Evolutionary conservation across 2,329 filamentous ascomycete species (phyloP), one percentile per base, ranked within the genome.

Genomic region (Fragosphaeria purpurea): DNA sequence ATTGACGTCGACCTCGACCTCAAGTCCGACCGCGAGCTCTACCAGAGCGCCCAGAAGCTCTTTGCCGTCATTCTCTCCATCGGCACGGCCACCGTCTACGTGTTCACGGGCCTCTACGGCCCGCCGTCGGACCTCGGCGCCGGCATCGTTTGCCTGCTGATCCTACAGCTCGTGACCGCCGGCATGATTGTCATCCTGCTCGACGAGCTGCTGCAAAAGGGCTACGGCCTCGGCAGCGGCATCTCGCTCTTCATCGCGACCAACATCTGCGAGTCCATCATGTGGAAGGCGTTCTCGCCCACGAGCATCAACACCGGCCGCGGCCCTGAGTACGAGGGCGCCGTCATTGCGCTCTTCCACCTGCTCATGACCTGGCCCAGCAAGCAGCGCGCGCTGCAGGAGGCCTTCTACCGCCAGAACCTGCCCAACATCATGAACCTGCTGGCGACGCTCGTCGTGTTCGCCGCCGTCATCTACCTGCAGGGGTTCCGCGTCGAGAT

Each of bases 1-100:
- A 97, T 98, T 73, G 93, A 98, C 70, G 91, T 98, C 78, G 97
- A 98, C 82, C 87, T 98, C 64, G 93, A 98, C 79, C 85, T 97
- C 72, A 98, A 98, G 81, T 93, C 91, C 70, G 93, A 98, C 73
- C 93, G 93, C 73, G 93, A 98, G 78, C 84, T 98, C 58, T 98
- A 98, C 82, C 93, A 98, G 79, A 98, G 91, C 58, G 93, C 94
- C 51, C 93, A 98, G 80, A 98, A 98, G 79, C 86, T 95, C 58
- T 91, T 95, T 64, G 93, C 93, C 61, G 95, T 98, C 66, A 94
- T 98, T 67, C 81, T 98, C 61, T 95, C 91, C 58, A 93, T 95
- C 71, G 93, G 93, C 61, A 95, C 95, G 69, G 91, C 90, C 65
- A 95, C 90, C 62, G 93, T 98, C 63, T 97, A 94, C 73, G 93